Conservation (phyloP, 371 early-diverging fungal genomes). For the Phascolomyces articulosus region DNA sequence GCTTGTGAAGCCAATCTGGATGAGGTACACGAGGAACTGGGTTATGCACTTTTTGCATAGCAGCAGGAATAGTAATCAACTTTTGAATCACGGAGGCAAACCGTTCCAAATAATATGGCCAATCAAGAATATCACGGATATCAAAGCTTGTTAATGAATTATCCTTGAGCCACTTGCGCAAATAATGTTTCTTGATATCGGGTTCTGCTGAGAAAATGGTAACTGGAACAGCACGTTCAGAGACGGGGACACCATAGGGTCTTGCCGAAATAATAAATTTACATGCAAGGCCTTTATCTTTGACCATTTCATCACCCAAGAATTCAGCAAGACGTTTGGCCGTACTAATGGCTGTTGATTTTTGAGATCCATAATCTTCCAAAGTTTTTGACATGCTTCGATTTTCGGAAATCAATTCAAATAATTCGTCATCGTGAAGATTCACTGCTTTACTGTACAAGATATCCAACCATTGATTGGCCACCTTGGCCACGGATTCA, state of each 20-base stretch:
- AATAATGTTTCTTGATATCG: slow-evolving; percentile 78
- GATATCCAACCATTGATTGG: slow-evolving; percentile 97
- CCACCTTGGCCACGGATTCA: slow-evolving; percentile 84
- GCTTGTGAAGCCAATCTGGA: slow-evolving; percentile 94
- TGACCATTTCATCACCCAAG: slow-evolving; percentile 97
- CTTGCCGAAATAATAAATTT: slow-evolving; percentile 94
- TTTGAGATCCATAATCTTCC: slow-evolving; percentile 92
- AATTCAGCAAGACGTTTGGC: slow-evolving; percentile 98
- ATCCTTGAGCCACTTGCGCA: slow-evolving; percentile 96
- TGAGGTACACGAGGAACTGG: slow-evolving; percentile 92
- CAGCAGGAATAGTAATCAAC: slow-evolving; percentile 98
- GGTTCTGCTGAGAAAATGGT: slow-evolving; percentile 93
- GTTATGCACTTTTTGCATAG: slow-evolving; percentile 94
- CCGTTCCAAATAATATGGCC: slow-evolving; percentile 98
- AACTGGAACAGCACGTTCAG: slow-evolving; percentile 97
- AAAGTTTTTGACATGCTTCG: slow-evolving; percentile 96
- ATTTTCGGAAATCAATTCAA: slow-evolving; percentile 98
- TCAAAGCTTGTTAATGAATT: slow-evolving; percentile 71
- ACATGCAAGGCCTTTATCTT: slow-evolving; percentile 97
- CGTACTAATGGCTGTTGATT: slow-evolving; percentile 96
- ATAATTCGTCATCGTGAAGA: slow-evolving; percentile 90
- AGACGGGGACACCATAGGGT: slow-evolving; percentile 90
- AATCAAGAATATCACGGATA: slow-evolving; percentile 95
- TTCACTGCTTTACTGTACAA: slow-evolving; percentile 86
- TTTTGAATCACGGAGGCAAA: slow-evolving; percentile 97